Evolutionary conservation across 2,329 filamentous ascomycete genomes (phyloP).

Genomic region (Talaromyces islandicus): DNA sequence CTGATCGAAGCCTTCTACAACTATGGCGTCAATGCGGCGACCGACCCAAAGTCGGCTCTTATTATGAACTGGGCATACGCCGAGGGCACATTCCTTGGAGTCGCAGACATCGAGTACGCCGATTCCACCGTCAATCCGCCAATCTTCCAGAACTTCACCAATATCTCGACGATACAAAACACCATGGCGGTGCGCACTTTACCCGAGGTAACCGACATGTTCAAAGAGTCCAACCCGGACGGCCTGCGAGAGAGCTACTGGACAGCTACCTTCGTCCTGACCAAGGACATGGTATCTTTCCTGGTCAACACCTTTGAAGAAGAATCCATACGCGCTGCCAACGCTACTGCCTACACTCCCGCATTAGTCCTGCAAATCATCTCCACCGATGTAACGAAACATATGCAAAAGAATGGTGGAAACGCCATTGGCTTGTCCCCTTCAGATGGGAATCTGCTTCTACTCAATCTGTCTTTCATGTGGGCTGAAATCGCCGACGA

Average conservation of each 20-base stretch:
- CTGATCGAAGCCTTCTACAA: conserved; percentile 28
- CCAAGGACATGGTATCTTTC: conserved; percentile 22
- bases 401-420: conserved; percentile 25
- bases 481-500: conserved; percentile 31
- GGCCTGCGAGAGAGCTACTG: conserved; percentile 28
- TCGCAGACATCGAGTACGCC: conserved; percentile 32
- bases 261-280: conserved; percentile 25
- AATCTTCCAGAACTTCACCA: conserved; percentile 34
- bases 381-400: conserved; percentile 22
- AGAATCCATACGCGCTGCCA: conserved; percentile 14
- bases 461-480: conserved; percentile 23
- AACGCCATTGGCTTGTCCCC: conserved; percentile 30
- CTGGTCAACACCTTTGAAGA: conserved; percentile 20
- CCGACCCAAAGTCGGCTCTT: conserved; percentile 30
- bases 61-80: conserved; percentile 27
- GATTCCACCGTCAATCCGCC: conserved; percentile 29
- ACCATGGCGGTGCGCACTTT: conserved; percentile 23
- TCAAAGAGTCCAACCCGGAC: conserved; percentile 27
- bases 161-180: conserved; percentile 24
- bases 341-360: conserved; percentile 17
- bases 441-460: conserved; percentile 17
- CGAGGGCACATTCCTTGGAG: conserved; percentile 21
- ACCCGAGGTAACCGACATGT: conserved; percentile 27
- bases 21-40: conserved; percentile 21
- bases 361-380: conserved; percentile 29